Evolutionary conservation across 2,329 filamentous ascomycete genomes (phyloP).

Genomic region (Curvularia sp.): DNA sequence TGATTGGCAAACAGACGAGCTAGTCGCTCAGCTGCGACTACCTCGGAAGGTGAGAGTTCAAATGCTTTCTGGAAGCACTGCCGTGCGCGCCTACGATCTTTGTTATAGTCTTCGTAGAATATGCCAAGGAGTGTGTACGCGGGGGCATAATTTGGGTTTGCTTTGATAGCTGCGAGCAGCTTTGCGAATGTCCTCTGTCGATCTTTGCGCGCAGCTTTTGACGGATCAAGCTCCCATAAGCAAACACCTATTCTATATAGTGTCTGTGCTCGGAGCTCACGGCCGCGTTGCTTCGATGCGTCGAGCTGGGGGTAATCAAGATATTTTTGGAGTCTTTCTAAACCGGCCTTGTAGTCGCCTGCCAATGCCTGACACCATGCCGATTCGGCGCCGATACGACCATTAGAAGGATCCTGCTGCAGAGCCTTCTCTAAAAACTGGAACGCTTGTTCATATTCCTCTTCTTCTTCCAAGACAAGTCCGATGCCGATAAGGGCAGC

Average conservation of each 20-base stretch:
- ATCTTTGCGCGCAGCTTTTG: conserved; percentile 75
- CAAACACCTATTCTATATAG: conserved; percentile 88
- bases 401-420: conserved; percentile 73
- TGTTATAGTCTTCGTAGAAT: conserved; percentile 90
- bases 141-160: conserved; percentile 85
- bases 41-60: conserved; percentile 85
- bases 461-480: conserved; percentile 89
- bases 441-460: conserved; percentile 83
- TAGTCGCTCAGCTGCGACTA: conserved; percentile 84
- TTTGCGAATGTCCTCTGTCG: conserved; percentile 82
- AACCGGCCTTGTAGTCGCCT: conserved; percentile 73
- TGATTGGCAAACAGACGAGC: conserved; percentile 86
- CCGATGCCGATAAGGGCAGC: conserved; percentile 87
- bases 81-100: conserved; percentile 84
- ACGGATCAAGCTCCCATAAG: conserved; percentile 82
- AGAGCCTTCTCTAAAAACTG: conserved; percentile 81
- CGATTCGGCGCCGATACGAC: conserved; percentile 82
- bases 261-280: conserved; percentile 81
- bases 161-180: conserved; percentile 84
- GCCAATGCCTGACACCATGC: conserved; percentile 91
- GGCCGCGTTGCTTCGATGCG: conserved; percentile 64
- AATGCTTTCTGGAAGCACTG: conserved; percentile 96
- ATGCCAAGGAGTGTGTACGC: conserved; percentile 90
- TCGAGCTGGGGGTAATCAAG: conserved; percentile 66
- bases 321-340: conserved; percentile 73